Percentiles rank a stretch among this genome's conserved stretches.
Conservation (phyloP, 2,329 filamentous ascomycete species). For the Cordyceps fumosorosea region DNA sequence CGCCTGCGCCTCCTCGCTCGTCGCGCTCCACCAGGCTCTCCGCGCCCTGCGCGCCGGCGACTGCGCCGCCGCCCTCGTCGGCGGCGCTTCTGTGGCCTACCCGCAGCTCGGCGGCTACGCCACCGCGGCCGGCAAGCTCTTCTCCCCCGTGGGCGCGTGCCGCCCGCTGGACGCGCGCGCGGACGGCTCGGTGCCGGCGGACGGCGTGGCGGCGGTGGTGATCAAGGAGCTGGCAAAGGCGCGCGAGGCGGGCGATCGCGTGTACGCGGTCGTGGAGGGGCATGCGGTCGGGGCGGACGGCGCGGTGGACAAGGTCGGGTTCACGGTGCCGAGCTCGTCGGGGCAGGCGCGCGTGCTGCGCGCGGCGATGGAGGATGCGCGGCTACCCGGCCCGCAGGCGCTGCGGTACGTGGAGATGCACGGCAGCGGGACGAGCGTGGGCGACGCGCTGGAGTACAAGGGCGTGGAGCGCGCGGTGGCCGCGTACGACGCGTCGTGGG, state of each 20-base stretch:
- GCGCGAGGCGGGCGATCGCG: slow-evolving; percentile 18
- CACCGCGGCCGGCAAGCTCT: slow-evolving; percentile 20
- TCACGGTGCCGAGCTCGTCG: slow-evolving; percentile 18
- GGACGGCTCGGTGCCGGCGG: slow-evolving; percentile 25
- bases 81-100: slow-evolving; percentile 20
- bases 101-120: slow-evolving; percentile 18
- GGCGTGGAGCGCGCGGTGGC: slow-evolving; percentile 11
- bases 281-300: slow-evolving; percentile 20
- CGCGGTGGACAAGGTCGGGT: slow-evolving; percentile 19
- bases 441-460: slow-evolving; percentile 14
- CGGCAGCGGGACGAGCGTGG: slow-evolving; percentile 15
- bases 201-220: slow-evolving; percentile 25
- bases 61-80: slow-evolving; percentile 28
- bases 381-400: neutral
- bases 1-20: slow-evolving; percentile 31
- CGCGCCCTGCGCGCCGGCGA: slow-evolving; percentile 26
- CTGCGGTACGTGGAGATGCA: slow-evolving; percentile 15
- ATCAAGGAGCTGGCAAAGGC: slow-evolving; percentile 27
- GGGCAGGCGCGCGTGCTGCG: slow-evolving; percentile 15
- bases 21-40: slow-evolving; percentile 19
- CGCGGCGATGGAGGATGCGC: slow-evolving; percentile 1
- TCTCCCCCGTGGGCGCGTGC: slow-evolving; percentile 43
- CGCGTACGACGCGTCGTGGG: neutral
- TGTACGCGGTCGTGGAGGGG: slow-evolving; percentile 20
- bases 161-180: slow-evolving; percentile 29